Percentiles rank a stretch among this genome's conserved stretches.
phyloP scores from a whole-genome alignment of 305 asterid species.

The Fraxinus angustifolia region DNA sequence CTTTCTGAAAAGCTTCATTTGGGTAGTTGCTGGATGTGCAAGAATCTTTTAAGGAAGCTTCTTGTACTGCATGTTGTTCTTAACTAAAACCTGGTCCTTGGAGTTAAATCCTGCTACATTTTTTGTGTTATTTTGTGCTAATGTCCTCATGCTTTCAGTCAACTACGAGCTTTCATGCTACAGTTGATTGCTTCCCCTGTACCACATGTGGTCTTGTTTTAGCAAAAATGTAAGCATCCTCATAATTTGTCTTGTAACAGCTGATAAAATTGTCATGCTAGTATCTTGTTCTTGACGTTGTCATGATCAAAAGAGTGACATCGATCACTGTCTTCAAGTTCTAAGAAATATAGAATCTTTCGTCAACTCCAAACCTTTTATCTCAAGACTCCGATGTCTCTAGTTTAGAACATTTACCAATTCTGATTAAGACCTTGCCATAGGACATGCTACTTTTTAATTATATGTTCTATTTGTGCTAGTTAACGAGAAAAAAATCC shows the following conservation, averaged over 20 bases:
- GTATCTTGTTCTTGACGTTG: neutral
- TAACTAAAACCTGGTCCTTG: neutral
- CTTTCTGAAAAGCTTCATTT: neutral
- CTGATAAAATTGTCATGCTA: neutral
- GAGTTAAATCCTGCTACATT: neutral
- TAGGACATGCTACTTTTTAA: neutral
- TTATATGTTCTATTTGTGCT: neutral
- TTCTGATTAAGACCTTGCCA: neutral
- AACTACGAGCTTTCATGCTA: neutral
- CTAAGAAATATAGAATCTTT: neutral
- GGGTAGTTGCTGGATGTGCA: neutral
- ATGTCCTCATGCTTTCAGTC: neutral
- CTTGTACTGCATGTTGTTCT: neutral
- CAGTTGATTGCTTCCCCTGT: neutral
- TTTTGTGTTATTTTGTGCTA: neutral
- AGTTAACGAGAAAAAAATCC: neutral
- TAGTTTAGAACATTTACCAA: neutral
- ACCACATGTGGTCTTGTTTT: neutral
- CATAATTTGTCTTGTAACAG: neutral
- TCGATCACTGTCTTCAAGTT: neutral
- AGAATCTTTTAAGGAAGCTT: neutral
- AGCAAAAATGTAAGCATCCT: neutral
- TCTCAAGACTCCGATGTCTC: neutral
- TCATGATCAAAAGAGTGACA: neutral
- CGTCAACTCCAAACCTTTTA: neutral